Evolutionary conservation across 805 yeast genomes (phyloP).

Genomic region (Saccharomycopsis sp.): DNA sequence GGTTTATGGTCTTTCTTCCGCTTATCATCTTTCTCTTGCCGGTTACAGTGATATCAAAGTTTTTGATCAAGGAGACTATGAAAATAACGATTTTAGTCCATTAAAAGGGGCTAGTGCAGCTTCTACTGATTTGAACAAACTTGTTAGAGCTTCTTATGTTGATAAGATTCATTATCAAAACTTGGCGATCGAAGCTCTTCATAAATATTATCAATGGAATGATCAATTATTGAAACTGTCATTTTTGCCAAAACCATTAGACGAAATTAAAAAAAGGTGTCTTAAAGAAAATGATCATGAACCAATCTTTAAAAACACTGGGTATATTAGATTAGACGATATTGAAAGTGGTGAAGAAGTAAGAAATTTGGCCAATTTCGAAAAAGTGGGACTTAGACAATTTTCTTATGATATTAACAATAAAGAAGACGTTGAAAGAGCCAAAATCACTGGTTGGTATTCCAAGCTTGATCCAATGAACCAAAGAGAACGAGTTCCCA

Average conservation of each 20-base stretch:
- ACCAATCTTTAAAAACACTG: slow-evolving; percentile 21
- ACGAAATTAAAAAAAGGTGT: not conserved
- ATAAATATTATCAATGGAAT: slow-evolving; percentile 21
- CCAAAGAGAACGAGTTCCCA: slow-evolving; percentile 12
- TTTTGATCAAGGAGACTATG: slow-evolving; percentile 28
- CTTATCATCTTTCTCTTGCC: slow-evolving; percentile 29
- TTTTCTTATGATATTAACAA: slow-evolving; percentile 19
- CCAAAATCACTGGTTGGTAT: slow-evolving; percentile 19
- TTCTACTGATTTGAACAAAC: slow-evolving; percentile 31
- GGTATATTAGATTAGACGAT: slow-evolving; percentile 22
- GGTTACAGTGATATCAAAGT: slow-evolving; percentile 30
- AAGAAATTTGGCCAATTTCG: slow-evolving; percentile 18
- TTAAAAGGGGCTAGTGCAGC: slow-evolving; percentile 32
- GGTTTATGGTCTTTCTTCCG: slow-evolving; percentile 42
- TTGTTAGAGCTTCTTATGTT: slow-evolving; percentile 30
- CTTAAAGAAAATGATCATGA: slow-evolving; percentile 19
- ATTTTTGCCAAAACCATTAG: not conserved
- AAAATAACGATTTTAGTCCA: slow-evolving; percentile 23
- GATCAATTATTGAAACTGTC: slow-evolving; percentile 6
- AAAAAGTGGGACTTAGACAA: slow-evolving; percentile 13
- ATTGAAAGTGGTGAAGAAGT: slow-evolving; percentile 20
- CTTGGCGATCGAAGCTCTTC: slow-evolving; percentile 19
- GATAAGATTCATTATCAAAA: slow-evolving; percentile 27
- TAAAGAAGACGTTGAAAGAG: slow-evolving; percentile 20
- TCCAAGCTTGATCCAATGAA: slow-evolving; percentile 16